Conservation (phyloP, 2,329 filamentous ascomycete genomes). For the Fusarium paranaense region DNA sequence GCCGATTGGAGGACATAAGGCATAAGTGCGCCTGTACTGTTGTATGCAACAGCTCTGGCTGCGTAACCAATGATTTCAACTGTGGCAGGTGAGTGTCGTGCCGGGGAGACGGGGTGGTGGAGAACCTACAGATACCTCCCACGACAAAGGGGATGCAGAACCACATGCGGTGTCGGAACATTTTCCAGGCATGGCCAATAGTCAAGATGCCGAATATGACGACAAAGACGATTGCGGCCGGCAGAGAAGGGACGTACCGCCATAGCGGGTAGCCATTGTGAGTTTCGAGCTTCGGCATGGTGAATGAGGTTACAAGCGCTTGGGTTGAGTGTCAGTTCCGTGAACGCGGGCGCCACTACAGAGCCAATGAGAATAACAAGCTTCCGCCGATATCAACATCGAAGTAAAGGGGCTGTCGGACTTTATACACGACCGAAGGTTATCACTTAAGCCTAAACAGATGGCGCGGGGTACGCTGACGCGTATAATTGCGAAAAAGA, state of each 20-base stretch:
- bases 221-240: slow-evolving; percentile 58
- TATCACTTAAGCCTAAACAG: not conserved
- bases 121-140: slow-evolving; percentile 50
- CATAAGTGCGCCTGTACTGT: not conserved
- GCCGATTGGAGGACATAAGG: slow-evolving; percentile 54
- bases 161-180: slow-evolving; percentile 59
- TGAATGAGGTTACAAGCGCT: not conserved
- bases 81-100: not conserved
- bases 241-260: slow-evolving; percentile 55
- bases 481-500: not conserved
- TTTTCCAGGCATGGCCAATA: slow-evolving; percentile 53
- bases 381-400: not conserved
- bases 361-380: not conserved
- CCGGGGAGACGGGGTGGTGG: too few species aligned
- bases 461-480: not conserved
- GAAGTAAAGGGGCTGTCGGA: not conserved
- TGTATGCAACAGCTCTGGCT: not conserved
- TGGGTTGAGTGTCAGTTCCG: not conserved
- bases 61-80: not conserved
- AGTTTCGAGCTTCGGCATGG: slow-evolving; percentile 37
- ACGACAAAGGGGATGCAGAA: slow-evolving; percentile 61
- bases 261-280: slow-evolving; percentile 41
- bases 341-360: not conserved
- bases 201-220: slow-evolving; percentile 58
- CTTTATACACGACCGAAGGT: not conserved